phyloP scores from a whole-genome alignment of 345 rosid genomes.

The Capsella bursapastoris region DNA sequence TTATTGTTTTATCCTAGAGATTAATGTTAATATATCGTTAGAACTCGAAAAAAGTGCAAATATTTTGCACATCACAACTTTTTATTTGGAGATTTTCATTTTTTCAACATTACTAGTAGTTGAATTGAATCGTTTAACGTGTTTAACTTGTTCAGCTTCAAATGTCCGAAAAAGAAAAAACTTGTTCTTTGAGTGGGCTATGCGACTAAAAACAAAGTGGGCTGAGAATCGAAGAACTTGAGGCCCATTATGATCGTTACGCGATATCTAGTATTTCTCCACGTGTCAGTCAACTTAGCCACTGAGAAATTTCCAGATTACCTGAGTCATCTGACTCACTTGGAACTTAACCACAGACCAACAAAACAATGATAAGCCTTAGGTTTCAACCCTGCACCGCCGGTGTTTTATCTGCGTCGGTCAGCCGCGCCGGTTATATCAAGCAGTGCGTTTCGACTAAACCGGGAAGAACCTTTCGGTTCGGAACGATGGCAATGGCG shows the following conservation, averaged over 20 bases:
- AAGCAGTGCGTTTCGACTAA: slow-evolving; percentile 20
- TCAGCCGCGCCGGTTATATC: slow-evolving; percentile 49
- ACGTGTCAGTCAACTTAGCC: slow-evolving; percentile 39
- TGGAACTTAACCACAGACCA: background rate
- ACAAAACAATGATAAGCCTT: slow-evolving; percentile 55
- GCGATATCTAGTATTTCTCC: background rate
- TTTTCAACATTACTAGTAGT: too few species aligned
- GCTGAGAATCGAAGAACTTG: background rate
- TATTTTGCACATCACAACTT: too few species aligned
- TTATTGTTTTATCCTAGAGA: too few species aligned
- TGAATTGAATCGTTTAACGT: too few species aligned
- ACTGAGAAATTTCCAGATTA: slow-evolving; percentile 22
- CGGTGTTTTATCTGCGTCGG: slow-evolving; percentile 53
- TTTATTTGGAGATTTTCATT: too few species aligned
- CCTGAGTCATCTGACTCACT: background rate
- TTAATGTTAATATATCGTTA: too few species aligned
- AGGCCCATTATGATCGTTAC: slow-evolving; percentile 24
- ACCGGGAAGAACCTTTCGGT: slow-evolving; percentile 36
- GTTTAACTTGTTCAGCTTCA: too few species aligned
- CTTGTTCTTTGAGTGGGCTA: background rate
- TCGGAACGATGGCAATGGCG: slow-evolving; percentile 53
- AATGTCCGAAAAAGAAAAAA: too few species aligned
- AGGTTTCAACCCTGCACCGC: slow-evolving; percentile 58
- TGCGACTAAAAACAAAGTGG: background rate
- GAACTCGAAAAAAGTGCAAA: too few species aligned